Evolutionary conservation across 2,329 filamentous ascomycete genomes (phyloP), one percentile per base, ranked within the genome.

Genomic region (Fusarium siculi): DNA sequence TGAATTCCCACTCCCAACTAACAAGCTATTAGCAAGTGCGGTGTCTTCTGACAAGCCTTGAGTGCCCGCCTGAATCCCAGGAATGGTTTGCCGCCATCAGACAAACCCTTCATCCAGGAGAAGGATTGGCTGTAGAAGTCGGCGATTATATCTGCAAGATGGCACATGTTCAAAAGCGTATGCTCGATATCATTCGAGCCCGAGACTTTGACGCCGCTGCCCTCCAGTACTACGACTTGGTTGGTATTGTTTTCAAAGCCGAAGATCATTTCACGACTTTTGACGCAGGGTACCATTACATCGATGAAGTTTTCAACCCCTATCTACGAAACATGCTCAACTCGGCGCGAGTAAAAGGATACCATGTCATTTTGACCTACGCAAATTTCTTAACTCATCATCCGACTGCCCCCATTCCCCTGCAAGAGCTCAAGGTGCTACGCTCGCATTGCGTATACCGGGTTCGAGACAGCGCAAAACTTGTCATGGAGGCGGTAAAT

Each of bases 381-480:
- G 69, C 77, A 44, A 84, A 84, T 68, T 78, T 84, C 32, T 70
- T 84, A 23, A 80, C 81, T 7, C 79, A 84, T 47, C 76, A 80
- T 39, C 75, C 3, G 52, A 63, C 5, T 74, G 71, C 42, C 61
- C 74, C 75, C 7, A 67, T 80, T 7, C 64, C 79, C 8, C 52
- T 75, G 3, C 69, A 73, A 2, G 69, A 74, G 32, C 76, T 83
- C 37, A 70, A 68, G n/a, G 63, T 59, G 15, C 70, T 81, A n/a
- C 80, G 81, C 5, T 54, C 69, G 11, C 65, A 74, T 40, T 81
- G 78, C 63, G n/a, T 80, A 23, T 52, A 66, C 19, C 72, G 70
- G 21, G 76, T 81, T 9, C 80, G 77, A 25, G 52, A 30, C 18
- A 70, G 79, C 2, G 76, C 82, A 11, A 72, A 78, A 34, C 72